Evolutionary conservation across 192 early-diverging fungal genomes (phyloP), one percentile per base, ranked within the genome.

Genomic region (Coemansia sp.): DNA sequence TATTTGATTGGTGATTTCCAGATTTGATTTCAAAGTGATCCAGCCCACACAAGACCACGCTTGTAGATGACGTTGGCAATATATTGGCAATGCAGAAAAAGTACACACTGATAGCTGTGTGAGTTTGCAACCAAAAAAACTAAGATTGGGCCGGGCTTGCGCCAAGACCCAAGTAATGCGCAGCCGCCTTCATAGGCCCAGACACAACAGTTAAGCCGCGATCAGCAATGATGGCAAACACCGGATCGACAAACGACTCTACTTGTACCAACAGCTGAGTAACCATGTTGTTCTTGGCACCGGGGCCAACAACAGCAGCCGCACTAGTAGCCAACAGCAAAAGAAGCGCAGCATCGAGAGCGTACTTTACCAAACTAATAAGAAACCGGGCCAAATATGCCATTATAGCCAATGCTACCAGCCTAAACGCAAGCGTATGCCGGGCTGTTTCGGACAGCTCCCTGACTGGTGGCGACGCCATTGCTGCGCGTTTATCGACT

Each of bases 221-320:
- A 47, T 73, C 71, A 41, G 71, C 76, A 29, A 73, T 23, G 19
- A 50, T 27, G 6, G 60, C 38, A 63, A 70, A 80, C 45, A 65
- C 35, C n/a, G 77, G 77, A 45, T 64, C 54, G 19, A 74, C 72
- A 23, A 68, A 24, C 12, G 77, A 58, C 67, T 73, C 77, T 19
- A 73, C 38, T 24, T 71, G 56, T 14, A 62, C 67, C 23, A 80
- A 68, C 22, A 62, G 60, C 64, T 59, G 62, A 15, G 68, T 49
- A 53, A 74, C 37, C 2, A 59, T 50, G 22, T 60, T 62, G 51
- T 65, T 66, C 43, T 74, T 73, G 25, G 65, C 58, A 24, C 77
- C 69, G 10, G 77, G 72, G 15, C 65, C 66, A 19, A 60, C 43
- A 12, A 74, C 62, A 7, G 77, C 71, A 29, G 62, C 64, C 10